Evolutionary conservation across 805 yeast genomes (phyloP), one percentile per base, ranked within the genome.

Genomic region (Lipomyces sp.): DNA sequence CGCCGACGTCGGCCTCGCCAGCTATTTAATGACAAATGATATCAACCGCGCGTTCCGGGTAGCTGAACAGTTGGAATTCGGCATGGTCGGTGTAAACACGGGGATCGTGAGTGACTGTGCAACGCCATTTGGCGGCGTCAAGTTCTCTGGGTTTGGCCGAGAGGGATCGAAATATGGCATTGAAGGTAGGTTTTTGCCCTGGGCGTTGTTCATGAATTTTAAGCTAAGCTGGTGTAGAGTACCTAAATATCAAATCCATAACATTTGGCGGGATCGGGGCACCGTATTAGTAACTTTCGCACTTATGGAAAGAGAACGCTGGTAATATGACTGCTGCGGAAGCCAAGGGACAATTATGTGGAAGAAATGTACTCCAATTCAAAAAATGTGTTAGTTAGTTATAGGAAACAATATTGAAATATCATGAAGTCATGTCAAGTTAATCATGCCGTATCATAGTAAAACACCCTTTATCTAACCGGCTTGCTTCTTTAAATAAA

Each of bases 61-160:
- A 7, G 87, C 90, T 39, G 92, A 89, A 77, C 85, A 81, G 33
- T 80, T 90, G 61, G 86, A 90, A 70, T 86, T 83, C 35, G 96
- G 96, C 58, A 90, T 90, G 96, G 84, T 90, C 62, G 95, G 95
- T 53, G 87, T 86, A 64, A 90, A 90, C 78, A 85, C 92, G 10
- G 95, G 95, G 34, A 79, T 84, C 10, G 84, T 90, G 63, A 85
- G 90, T 18, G 94, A 80, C 70, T 73, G 77, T n/a, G 79, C 81
- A 32, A 71, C 78, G 58, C 83, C 83, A 29, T 83, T 83, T 66
- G 86, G 91, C 42, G 91, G 91, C 63, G 80, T 87, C 58, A 85
- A 86, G 71, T 86, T 86, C 72, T 84, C 88, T 33, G 91, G 91
- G 0, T 86, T 86, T 74, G 91, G 91, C 42, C 83, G 90, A 76